Percentiles rank a stretch among this genome's conserved stretches.
phyloP scores from a whole-genome alignment of 306 rosid species.

The Purshia tridentata region DNA sequence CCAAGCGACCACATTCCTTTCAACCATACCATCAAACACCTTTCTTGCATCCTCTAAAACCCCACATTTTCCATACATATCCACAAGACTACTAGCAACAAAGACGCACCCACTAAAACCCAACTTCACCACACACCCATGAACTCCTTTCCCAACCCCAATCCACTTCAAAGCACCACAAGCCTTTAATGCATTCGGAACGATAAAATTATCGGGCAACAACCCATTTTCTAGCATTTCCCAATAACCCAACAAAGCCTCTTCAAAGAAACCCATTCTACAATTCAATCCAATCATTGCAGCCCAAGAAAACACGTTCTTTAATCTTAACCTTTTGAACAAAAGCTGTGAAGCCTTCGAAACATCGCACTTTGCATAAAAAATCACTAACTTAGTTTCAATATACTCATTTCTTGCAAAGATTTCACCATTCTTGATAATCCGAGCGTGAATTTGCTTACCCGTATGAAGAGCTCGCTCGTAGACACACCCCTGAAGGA shows the following conservation, averaged over 20 bases:
- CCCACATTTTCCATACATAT: slow-evolving; percentile 92
- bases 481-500: slow-evolving; percentile 79
- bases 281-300: slow-evolving; percentile 66
- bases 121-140: slow-evolving; percentile 57
- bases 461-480: slow-evolving; percentile 60
- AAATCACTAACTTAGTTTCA: slow-evolving; percentile 64
- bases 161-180: slow-evolving; percentile 59
- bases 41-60: slow-evolving; percentile 53
- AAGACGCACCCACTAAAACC: slow-evolving; percentile 53
- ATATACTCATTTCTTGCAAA: slow-evolving; percentile 45
- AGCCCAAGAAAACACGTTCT: slow-evolving; percentile 79
- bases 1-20: slow-evolving; percentile 67
- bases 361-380: slow-evolving; percentile 64
- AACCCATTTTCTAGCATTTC: slow-evolving; percentile 59
- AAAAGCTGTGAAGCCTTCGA: slow-evolving; percentile 39
- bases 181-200: slow-evolving; percentile 81
- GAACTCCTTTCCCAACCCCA: slow-evolving; percentile 57
- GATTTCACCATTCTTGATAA: slow-evolving; percentile 52
- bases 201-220: slow-evolving; percentile 66
- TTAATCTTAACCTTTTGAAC: slow-evolving; percentile 36
- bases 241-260: slow-evolving; percentile 47
- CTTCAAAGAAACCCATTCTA: slow-evolving; percentile 45
- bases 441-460: slow-evolving; percentile 64
- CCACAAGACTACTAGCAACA: slow-evolving; percentile 68
- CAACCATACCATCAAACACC: slow-evolving; percentile 61